Base-by-base conservation (phyloP, 306 rosid species). In the Rosa chinensis region DNA sequence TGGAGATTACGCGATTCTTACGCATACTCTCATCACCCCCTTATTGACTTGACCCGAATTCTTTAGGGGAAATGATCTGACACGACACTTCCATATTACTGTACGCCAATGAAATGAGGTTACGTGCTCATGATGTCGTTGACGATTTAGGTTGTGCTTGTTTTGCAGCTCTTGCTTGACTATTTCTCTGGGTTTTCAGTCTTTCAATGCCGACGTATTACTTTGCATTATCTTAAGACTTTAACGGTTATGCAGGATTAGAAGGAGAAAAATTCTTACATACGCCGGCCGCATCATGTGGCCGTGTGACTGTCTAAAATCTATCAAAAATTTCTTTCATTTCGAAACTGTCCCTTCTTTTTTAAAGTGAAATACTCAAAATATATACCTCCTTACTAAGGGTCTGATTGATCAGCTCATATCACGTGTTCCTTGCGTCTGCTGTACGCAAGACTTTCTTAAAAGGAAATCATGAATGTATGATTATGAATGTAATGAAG, bases 1-100 rank as follows among this genome's bases (percentile, higher is more conserved):
- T 28, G 45, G 25, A 75, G 18, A 20, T 75, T 44, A 44, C 58
- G 70, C 32, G 4, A 25, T 11, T 75, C 78, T 75, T 75, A 75
- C 78, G 78, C 78, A 59, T 37, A 37, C 37, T 42, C 70, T 18
- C 23, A 28, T 63, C 69, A 64, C 47, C 8, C 25, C 47, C 47
- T 16, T 66, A 10, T 66, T 66, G 23, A 37, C 71, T 66, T 37
- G 71, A 66, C 13, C 5, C 3, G 47, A 5, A 37, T 66, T 37
- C 21, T 37, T 17, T 3, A 6, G 13, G 70, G 18, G 21, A 12
- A 28, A 28, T 2, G 18, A 66, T 66, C n/a, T 35, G 70, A 66
- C 42, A 12, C 4, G 68, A 12, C 70, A 66, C 70, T 66, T 35
- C 12, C 8, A 12, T 62, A 5, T 11, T 25, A 62, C 8, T 62